phyloP scores from a whole-genome alignment of 1,284 basidiomycete genomes.

The Amylostereum areolatum region DNA sequence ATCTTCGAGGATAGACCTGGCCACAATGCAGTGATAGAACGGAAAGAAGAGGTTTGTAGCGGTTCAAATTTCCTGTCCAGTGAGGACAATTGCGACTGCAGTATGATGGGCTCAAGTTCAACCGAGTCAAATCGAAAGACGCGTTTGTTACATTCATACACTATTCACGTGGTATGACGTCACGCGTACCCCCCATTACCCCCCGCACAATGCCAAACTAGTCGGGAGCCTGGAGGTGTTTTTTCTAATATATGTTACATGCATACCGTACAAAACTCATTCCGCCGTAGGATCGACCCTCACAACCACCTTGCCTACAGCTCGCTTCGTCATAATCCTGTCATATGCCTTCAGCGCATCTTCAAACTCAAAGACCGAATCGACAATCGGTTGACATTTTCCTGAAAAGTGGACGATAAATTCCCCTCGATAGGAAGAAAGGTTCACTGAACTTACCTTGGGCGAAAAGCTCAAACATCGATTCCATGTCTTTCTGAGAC shows the following conservation, averaged over 20 bases:
- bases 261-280: neutral
- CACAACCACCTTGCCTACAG: slow-evolving; percentile 60
- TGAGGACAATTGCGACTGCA: too few species aligned
- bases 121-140: neutral
- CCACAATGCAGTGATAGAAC: too few species aligned
- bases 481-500: slow-evolving; percentile 29
- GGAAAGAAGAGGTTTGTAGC: too few species aligned
- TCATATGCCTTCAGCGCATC: slow-evolving; percentile 58
- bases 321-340: slow-evolving; percentile 44
- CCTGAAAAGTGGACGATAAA: slow-evolving; percentile 25
- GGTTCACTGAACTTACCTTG: slow-evolving; percentile 30
- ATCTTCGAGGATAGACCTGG: too few species aligned
- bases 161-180: neutral
- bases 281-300: slow-evolving; percentile 24
- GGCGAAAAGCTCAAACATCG: slow-evolving; percentile 31
- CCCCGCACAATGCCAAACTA: too few species aligned
- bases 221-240: too few species aligned
- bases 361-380: slow-evolving; percentile 53
- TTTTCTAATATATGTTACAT: too few species aligned
- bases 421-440: slow-evolving; percentile 2
- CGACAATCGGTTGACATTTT: slow-evolving; percentile 50
- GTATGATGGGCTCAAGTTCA: too few species aligned
- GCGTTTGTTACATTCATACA: neutral
- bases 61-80: too few species aligned
- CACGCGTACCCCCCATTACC: too few species aligned